These are phyloP conservation scores for Aspergillus saccharolyticus DNA, from an alignment of 495 filamentous ascomycete genomes.

Conservation along the genomic window DNA sequence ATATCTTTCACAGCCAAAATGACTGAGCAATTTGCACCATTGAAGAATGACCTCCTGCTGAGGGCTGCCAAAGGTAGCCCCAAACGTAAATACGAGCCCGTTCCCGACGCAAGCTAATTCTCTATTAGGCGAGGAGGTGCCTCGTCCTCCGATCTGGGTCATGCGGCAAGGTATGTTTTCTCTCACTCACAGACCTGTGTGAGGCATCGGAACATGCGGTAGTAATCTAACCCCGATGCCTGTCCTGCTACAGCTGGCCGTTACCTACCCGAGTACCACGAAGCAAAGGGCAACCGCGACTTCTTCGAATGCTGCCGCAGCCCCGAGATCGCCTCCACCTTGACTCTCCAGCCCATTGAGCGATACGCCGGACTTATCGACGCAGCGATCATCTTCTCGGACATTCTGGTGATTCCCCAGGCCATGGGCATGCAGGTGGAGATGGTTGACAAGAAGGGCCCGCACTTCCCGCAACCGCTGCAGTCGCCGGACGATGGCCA, in stretches of 20 bases:
- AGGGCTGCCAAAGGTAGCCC: slow-evolving; percentile 77
- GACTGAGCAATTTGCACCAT: slow-evolving; percentile 63
- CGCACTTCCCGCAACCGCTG: slow-evolving; percentile 85
- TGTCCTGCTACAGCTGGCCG: slow-evolving; percentile 63
- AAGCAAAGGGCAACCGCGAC: slow-evolving; percentile 81
- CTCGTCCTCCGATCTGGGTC: slow-evolving; percentile 93
- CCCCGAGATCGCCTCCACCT: slow-evolving; percentile 83
- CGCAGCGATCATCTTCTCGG: slow-evolving; percentile 97
- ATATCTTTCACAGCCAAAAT: slow-evolving; percentile 39
- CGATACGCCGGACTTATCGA: slow-evolving; percentile 87
- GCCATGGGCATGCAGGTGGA: slow-evolving; percentile 95
- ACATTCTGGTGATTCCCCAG: slow-evolving; percentile 96
- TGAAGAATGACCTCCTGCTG: slow-evolving; percentile 87
- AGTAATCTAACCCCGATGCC: slow-evolving; percentile 4
- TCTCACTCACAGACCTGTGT: neutral
- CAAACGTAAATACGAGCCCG: neutral
- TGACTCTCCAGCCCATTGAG: slow-evolving; percentile 92
- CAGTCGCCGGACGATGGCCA: slow-evolving; percentile 71
- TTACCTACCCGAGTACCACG: slow-evolving; percentile 96
- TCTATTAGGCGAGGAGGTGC: slow-evolving; percentile 74
- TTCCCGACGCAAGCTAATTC: slow-evolving; percentile 20
- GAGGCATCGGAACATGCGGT: neutral
- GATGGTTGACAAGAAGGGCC: slow-evolving; percentile 95
- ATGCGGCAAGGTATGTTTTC: slow-evolving; percentile 83
- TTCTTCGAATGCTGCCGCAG: slow-evolving; percentile 96